Conservation (phyloP, 306 rosid genomes). For the Dalbergia cultrata region DNA sequence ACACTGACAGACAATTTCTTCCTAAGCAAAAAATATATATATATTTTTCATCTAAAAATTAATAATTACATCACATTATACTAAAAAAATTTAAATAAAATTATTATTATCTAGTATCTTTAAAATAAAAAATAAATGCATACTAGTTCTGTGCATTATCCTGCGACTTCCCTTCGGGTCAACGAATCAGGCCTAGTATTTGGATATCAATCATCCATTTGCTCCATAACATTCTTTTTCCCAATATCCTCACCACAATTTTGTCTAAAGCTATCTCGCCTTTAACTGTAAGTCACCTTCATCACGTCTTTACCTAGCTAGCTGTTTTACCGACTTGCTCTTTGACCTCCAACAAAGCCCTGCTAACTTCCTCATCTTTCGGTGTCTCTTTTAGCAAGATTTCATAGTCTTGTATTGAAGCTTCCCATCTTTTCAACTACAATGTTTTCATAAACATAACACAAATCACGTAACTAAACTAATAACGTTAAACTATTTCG, state of each 20-base stretch:
- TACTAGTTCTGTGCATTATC: not conserved
- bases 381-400: conserved; percentile 61
- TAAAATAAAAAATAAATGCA: not conserved
- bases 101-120: too few relatives aligned
- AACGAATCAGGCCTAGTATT: conserved; percentile 14
- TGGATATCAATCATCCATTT: conserved; percentile 12
- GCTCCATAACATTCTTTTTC: not conserved
- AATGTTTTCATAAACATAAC: conserved; percentile 19
- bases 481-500: not conserved
- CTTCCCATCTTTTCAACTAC: conserved; percentile 78
- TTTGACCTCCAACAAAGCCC: conserved; percentile 61
- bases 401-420: conserved; percentile 74
- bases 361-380: conserved; percentile 57
- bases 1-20: too few relatives aligned
- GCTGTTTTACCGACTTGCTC: conserved; percentile 49
- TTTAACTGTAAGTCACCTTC: conserved; percentile 7
- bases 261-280: not conserved
- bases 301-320: conserved; percentile 31
- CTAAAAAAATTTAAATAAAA: too few relatives aligned
- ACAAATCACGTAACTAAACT: not conserved
- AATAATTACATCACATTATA: too few relatives aligned
- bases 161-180: not conserved
- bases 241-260: not conserved
- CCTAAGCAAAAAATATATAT: too few relatives aligned
- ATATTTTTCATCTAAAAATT: too few relatives aligned